Base-by-base conservation (phyloP, 768 basidiomycete genomes). In the Myochromella boudieri region DNA sequence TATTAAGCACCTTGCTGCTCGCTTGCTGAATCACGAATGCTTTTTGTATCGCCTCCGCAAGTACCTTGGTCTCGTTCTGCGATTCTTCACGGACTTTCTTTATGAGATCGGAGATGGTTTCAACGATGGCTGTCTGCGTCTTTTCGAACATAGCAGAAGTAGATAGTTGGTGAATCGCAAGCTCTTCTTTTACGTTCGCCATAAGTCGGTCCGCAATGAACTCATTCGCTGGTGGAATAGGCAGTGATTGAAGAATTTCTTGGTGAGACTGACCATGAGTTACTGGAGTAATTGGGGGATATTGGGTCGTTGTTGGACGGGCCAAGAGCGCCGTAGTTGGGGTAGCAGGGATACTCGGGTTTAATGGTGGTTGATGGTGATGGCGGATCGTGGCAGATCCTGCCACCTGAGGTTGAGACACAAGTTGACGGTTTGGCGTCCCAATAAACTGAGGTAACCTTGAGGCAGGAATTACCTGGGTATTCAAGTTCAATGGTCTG, bases 31-130 rank as follows among this genome's bases (percentile, higher is more conserved):
- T 28, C 7, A 15, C 15, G 10, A 53, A 48, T 5, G 59, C 51
- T 22, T 39, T 51, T n/a, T 48, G 42, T 39, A 59, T 49, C 2
- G 32, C 54, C 25, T 44, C 49, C n/a, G 22, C 31, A 1, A 59
- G 15, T 15, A 26, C 38, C 1, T 40, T 46, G 2, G 52, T 32
- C 29, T 49, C 49, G 1, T 20, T 45, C 17, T 55, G 45, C 3
- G 52, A 20, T 12, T 57, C 52, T 1, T 37, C 48, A 3, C 53
- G 53, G 7, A 33, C 17, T 20, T 43, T 42, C 6, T 46, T 36
- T 24, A 53, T 37, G 7, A 58, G 55, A 1, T 27, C 21, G 1
- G 31, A 6, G 7, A 61, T n/a, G 1, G 39, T 43, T 8, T 56
- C 45, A n/a, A n/a, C n/a, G 3, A 56, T 15, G 5, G 36, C 20